phyloP scores from a whole-genome alignment of 177 flowering plant species.

The Vitis hybrid region DNA sequence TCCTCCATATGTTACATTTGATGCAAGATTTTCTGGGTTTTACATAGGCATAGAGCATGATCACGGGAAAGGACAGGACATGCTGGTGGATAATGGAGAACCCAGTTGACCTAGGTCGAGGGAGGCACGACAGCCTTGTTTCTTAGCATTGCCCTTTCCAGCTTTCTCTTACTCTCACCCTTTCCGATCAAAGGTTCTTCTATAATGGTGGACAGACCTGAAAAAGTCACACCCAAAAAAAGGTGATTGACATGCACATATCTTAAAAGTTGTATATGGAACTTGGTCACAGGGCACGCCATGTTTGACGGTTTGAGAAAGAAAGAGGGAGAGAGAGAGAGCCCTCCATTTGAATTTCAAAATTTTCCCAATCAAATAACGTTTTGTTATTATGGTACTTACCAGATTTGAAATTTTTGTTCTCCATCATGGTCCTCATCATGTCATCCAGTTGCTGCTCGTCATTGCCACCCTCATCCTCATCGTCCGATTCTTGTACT shows the following conservation, averaged over 20 bases:
- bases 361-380: no score
- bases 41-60: no score
- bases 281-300: no score
- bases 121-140: conserved; percentile 8
- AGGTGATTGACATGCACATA: background rate
- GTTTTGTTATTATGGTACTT: background rate
- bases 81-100: no score
- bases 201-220: conserved; percentile 49
- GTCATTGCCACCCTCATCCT: conserved; percentile 1
- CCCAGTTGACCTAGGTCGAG: background rate
- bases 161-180: conserved; percentile 18
- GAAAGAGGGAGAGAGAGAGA: no score
- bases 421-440: conserved; percentile 18
- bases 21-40: no score
- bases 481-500: conserved; percentile 12
- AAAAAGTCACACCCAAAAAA: conserved; percentile 3
- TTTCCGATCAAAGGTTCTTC: conserved; percentile 36
- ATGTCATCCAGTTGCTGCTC: conserved; percentile 4
- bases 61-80: no score
- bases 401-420: conserved; percentile 15
- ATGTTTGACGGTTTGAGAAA: no score
- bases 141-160: conserved; percentile 13
- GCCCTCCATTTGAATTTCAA: no score
- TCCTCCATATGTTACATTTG: no score
- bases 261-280: background rate